These are phyloP conservation scores for Trichocomaceae sp. DNA, from an alignment of 2,329 filamentous ascomycete genomes.

Conservation along the genomic window DNA sequence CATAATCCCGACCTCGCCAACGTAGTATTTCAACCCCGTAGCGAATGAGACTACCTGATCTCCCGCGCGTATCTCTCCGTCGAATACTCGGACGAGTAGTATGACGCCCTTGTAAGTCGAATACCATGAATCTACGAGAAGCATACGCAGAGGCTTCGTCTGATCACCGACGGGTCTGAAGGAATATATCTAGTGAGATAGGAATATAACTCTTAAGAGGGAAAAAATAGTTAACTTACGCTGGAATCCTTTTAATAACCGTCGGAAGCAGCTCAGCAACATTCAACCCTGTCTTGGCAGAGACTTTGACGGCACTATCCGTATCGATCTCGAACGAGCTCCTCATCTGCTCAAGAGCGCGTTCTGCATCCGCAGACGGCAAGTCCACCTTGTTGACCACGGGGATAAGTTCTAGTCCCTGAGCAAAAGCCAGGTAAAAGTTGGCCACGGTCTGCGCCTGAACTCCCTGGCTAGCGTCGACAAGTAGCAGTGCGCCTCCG, in stretches of 20 bases:
- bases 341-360: constrained; percentile 79
- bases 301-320: constrained; percentile 67
- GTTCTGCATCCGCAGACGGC: constrained; percentile 75
- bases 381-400: constrained; percentile 97
- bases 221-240: constrained; percentile 31
- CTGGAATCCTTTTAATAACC: constrained; percentile 78
- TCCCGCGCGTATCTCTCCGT: constrained; percentile 74
- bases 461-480: constrained; percentile 93
- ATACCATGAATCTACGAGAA: constrained; percentile 98
- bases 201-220: too few relatives aligned
- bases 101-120: constrained; percentile 93
- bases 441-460: constrained; percentile 98
- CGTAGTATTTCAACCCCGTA: constrained; percentile 81
- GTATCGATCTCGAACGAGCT: constrained; percentile 82
- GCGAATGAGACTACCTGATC: constrained; percentile 83
- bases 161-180: constrained; percentile 62
- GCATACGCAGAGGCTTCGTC: constrained; percentile 66
- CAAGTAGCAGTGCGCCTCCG: constrained; percentile 82
- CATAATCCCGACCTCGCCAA: constrained; percentile 96
- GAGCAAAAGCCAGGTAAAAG: constrained; percentile 93
- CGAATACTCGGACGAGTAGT: constrained; percentile 82
- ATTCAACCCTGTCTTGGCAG: constrained; percentile 88
- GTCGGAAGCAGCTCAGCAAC: constrained; percentile 75
- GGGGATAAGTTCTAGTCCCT: constrained; percentile 77
- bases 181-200: too few relatives aligned